Evolutionary conservation across 2,329 filamentous ascomycete genomes (phyloP), one percentile per base, ranked within the genome.

Genomic region (Orbilia ellipsospora): DNA sequence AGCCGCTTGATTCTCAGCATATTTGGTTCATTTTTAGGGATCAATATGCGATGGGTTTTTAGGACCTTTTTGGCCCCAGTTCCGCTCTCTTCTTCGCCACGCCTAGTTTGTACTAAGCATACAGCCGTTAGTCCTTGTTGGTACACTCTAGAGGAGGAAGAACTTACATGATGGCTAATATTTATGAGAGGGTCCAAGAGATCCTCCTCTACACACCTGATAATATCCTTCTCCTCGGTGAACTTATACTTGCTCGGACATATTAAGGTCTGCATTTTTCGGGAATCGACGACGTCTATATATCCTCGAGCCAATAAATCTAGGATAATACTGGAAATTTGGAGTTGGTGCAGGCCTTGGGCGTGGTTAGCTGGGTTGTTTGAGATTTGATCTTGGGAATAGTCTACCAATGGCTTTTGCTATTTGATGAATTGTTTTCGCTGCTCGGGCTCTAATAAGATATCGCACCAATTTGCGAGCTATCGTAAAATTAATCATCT

Each of bases 141-240:
- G 31, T 36, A 10, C 4, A 4, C 23, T 23, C 23, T 23, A 23
- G 23, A 23, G 4, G 23, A 23, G 4, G 23, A 23, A 36, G 36
- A 44, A 77, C 78, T 77, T 31, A 79, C 79, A 59, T 80, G 78
- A 54, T 79, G 78, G 15, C 74, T 74, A 13, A 80, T 78, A 52
- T 77, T 77, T 40, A 70, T 69, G 28, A 78, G 64, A 7, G 78
- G 79, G 40, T 79, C 70, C 44, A 79, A 74, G 18, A 79, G 77
- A 50, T 78, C 64, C 6, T 61, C 50, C 52, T 78, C 77, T 18
- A 79, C 66, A 42, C 51, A 56, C 13, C 51, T 50, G 16, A 69
- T 51, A 8, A 31, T 60, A 16, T 76, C 73, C 2, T 66, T 52
- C 26, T 63, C 73, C 48, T 77, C 77, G 16, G 73, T 48, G n/a